Conservation (phyloP, 192 early-diverging fungal species). For the Powellomyces hirtus region DNA sequence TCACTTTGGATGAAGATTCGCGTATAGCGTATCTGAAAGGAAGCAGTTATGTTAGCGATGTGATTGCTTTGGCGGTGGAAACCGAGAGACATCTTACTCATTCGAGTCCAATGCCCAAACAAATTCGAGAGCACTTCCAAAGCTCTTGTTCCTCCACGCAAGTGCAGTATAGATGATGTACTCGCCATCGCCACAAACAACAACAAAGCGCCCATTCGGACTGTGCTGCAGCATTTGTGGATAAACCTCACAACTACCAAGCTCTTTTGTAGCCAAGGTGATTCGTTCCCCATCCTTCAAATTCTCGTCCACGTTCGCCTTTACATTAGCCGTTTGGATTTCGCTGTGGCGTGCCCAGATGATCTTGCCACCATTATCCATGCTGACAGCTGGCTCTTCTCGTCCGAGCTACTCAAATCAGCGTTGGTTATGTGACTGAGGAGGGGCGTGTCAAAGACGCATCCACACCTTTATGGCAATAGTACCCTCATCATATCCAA, state of each 20-base stretch:
- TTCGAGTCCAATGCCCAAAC: conserved; percentile 98
- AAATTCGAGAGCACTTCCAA: conserved; percentile 92
- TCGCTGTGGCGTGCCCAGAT: conserved; percentile 98
- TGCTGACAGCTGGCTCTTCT: conserved; percentile 93
- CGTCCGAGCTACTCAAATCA: conserved; percentile 76
- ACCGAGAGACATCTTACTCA: too few species aligned
- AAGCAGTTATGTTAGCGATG: conserved; percentile 28
- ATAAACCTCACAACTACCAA: conserved; percentile 97
- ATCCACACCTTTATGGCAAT: conserved; percentile 78
- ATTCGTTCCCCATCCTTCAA: conserved; percentile 93
- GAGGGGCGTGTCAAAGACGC: neutral
- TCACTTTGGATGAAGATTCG: conserved; percentile 86
- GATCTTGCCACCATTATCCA: conserved; percentile 96
- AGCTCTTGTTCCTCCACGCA: conserved; percentile 99
- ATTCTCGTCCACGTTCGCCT: conserved; percentile 75
- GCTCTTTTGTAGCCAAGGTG: conserved; percentile 80
- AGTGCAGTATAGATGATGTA: conserved; percentile 99
- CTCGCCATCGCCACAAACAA: conserved; percentile 98
- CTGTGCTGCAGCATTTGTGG: conserved; percentile 94
- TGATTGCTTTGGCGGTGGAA: conserved; percentile 29
- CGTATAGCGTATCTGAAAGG: conserved; percentile 78
- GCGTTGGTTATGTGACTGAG: too few species aligned
- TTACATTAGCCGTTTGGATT: conserved; percentile 93
- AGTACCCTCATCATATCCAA: conserved; percentile 95
- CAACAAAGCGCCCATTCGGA: conserved; percentile 98